Evolutionary conservation across 176 grass and related monocot species (phyloP), one percentile per base, ranked within the genome.

Genomic region (Oryza coarctata): DNA sequence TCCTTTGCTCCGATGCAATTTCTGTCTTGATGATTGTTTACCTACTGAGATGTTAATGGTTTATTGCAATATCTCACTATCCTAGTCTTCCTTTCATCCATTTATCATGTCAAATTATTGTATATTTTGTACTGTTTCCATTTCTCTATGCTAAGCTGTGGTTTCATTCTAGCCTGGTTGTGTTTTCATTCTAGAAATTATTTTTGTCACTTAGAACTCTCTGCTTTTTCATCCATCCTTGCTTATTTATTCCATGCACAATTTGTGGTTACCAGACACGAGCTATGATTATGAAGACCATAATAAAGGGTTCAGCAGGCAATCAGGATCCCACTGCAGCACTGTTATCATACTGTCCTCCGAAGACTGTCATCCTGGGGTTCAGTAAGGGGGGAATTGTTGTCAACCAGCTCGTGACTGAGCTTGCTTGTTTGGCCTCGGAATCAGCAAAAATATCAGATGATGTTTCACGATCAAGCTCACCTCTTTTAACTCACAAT

Each of bases 371-470:
- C 66, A 86, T 93, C 44, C 83, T 98, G 66, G 90, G 90, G 20
- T 98, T 98, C 80, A 98, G 96, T 72, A 98, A 98, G 80, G 96
- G 96, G 58, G 96, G 91, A 47, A 84, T 77, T 80, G 96, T 95
- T 45, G 82, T 90, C 63, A 98, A 98, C 72, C 93, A 95, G 60
- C 85, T 95, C 25, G 72, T 95, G 41, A 74, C 96, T 28, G 93
- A 98, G 92, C 82, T 93, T 88, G 82, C 93, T 62, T 69, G 20
- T 69, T 89, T 87, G 40, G 20, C 55, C 76, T 73, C 47, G 7
- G 22, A 27, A 87, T 22, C 63, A 64, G 7, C 74, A 57, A 50
- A 88, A 73, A 45, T 68, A 25, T 73, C 64, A 31, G 45, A 40
- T 27, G 66, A 70, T 25, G 31, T 40, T 72, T 34, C 44, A 29